A percentile compares a stretch with the other conserved stretches of the same genome.
Conservation (phyloP, 2,329 filamentous ascomycete genomes). For the Calycina marina region DNA sequence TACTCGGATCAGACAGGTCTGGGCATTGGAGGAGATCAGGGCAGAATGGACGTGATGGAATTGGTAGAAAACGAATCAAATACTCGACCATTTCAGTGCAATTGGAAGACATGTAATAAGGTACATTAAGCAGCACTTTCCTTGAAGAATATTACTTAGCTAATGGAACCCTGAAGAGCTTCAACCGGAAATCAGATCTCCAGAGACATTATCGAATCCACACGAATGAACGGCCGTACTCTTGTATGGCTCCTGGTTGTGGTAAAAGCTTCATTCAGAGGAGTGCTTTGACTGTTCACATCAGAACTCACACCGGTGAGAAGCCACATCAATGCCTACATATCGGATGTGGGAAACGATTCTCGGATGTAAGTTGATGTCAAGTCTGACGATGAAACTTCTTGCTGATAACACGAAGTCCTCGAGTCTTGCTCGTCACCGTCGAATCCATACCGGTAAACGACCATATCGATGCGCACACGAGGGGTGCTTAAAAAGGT, state of each 20-base stretch:
- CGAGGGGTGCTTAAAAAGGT: conserved; percentile 24
- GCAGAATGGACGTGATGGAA: conserved; percentile 46
- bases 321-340: conserved; percentile 57
- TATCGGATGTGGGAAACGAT: conserved; percentile 50
- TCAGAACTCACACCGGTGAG: conserved; percentile 56
- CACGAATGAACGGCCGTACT: conserved; percentile 55
- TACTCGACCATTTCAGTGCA: conserved; percentile 47
- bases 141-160: too few relatives aligned
- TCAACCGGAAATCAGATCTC: conserved; percentile 58
- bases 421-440: conserved; percentile 32
- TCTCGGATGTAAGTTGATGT: conserved; percentile 39
- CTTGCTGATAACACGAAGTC: conserved; percentile 17
- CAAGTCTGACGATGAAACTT: background rate
- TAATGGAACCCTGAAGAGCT: conserved; percentile 34
- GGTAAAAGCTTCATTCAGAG: conserved; percentile 59
- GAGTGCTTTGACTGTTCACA: conserved; percentile 56
- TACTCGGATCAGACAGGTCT: too few relatives aligned
- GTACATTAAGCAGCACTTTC: conserved; percentile 28
- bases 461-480: conserved; percentile 48
- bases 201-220: conserved; percentile 59
- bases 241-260: conserved; percentile 43
- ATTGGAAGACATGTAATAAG: conserved; percentile 48
- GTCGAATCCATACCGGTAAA: conserved; percentile 58
- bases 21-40: background rate
- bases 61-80: conserved; percentile 49